Evolutionary conservation across 2,329 filamentous ascomycete genomes (phyloP).

Genomic region (Sarocladium kiliense): DNA sequence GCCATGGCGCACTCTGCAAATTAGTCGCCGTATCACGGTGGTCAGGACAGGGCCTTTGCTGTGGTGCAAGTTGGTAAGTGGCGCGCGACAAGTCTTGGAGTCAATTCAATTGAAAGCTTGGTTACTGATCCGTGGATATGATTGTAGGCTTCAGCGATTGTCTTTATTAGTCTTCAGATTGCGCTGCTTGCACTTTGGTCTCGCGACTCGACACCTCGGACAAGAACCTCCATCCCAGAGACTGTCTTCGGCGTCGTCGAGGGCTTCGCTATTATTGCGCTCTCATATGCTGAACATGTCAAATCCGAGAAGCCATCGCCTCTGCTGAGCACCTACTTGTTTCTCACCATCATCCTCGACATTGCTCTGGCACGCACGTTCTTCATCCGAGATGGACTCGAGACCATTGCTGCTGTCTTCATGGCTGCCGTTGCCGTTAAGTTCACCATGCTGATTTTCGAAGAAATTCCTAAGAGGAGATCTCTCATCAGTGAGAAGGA

Average conservation of each 20-base stretch:
- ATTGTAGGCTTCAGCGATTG: conserved; percentile 11
- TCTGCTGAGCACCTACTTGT: conserved; percentile 25
- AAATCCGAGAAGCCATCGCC: conserved; percentile 26
- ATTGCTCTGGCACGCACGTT: conserved; percentile 26
- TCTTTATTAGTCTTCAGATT: conserved; percentile 18
- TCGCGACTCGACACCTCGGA: conserved; percentile 15
- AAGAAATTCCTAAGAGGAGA: conserved; percentile 24
- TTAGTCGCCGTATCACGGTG: conserved; percentile 11
- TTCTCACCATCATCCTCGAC: conserved; percentile 27
- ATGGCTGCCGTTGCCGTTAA: conserved; percentile 22
- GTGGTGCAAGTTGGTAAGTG: conserved; percentile 18
- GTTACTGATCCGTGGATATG: no score
- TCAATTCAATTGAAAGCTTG: no score
- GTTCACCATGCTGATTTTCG: conserved; percentile 22
- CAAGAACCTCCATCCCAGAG: conserved; percentile 23
- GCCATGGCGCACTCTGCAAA: conserved; percentile 13
- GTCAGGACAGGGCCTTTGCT: conserved; percentile 12
- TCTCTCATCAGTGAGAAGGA: background rate
- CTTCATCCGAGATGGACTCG: conserved; percentile 23
- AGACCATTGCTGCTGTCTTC: conserved; percentile 21
- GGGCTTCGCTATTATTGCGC: conserved; percentile 17
- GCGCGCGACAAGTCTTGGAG: no score
- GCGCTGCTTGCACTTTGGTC: conserved; percentile 22
- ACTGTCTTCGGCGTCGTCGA: conserved; percentile 21
- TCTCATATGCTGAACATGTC: conserved; percentile 30